Percentiles rank a stretch among this genome's conserved stretches.
Conservation (phyloP, 2,329 filamentous ascomycete genomes). For the Penicillium corylophilum region DNA sequence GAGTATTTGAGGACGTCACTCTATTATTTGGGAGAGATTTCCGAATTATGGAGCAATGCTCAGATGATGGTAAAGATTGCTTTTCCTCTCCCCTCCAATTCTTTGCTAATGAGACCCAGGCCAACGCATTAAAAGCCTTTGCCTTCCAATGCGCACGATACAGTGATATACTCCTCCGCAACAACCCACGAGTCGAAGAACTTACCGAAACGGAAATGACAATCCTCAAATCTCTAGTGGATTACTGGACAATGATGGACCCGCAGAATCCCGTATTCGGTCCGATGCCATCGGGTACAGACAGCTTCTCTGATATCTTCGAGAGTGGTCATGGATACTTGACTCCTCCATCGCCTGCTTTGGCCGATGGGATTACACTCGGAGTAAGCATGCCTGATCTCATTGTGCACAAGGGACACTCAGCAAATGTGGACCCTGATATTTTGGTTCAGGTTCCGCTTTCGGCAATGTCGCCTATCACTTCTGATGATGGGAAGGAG, state of each 20-base stretch:
- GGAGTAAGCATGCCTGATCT: neutral
- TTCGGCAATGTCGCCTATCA: constrained; percentile 14
- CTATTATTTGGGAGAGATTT: constrained; percentile 18
- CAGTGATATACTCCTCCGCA: constrained; percentile 17
- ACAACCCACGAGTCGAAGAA: constrained; percentile 11
- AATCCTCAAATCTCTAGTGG: constrained; percentile 13
- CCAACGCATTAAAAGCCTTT: constrained; percentile 16
- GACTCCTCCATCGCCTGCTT: constrained; percentile 7
- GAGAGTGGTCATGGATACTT: constrained; percentile 2
- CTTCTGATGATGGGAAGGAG: constrained; percentile 7
- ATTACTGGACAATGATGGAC: constrained; percentile 26
- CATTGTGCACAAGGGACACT: neutral
- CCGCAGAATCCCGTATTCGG: constrained; percentile 18
- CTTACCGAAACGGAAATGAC: constrained; percentile 15
- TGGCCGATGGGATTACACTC: neutral
- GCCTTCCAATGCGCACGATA: constrained; percentile 16
- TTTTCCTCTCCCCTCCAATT: neutral
- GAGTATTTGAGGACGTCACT: constrained; percentile 14
- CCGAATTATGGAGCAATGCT: constrained; percentile 20
- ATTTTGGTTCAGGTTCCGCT: constrained; percentile 12
- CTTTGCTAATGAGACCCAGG: constrained; percentile 1
- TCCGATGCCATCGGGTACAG: constrained; percentile 1
- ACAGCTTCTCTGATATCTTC: constrained; percentile 1
- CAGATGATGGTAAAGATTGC: constrained; percentile 17
- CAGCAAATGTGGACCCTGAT: constrained; percentile 10